Conservation (phyloP, 2,329 filamentous ascomycete genomes). For the Arthroderma sp. region DNA sequence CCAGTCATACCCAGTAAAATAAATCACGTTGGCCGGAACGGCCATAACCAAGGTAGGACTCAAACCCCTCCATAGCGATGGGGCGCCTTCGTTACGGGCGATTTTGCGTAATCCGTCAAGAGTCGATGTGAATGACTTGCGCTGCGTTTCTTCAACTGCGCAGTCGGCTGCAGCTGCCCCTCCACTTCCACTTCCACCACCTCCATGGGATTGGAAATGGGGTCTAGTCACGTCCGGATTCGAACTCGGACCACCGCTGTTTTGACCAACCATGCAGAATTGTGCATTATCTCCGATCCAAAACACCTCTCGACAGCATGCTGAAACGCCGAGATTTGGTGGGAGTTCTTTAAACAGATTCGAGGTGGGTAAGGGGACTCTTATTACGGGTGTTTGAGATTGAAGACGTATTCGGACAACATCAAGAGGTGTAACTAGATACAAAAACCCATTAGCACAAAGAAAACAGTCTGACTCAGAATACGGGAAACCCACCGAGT, state of each 20-base stretch:
- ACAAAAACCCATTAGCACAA: conserved; percentile 9
- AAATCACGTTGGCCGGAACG: conserved; percentile 91
- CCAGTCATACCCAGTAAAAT: conserved; percentile 97
- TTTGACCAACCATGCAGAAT: conserved; percentile 56
- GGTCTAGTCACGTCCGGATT: too few species aligned
- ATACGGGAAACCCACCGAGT: conserved; percentile 48
- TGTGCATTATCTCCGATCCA: conserved; percentile 80
- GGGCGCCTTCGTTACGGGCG: conserved; percentile 75
- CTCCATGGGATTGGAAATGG: too few species aligned
- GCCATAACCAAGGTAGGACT: conserved; percentile 93
- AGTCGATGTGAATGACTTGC: conserved; percentile 75
- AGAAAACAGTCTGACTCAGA: not conserved
- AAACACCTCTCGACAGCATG: conserved; percentile 94
- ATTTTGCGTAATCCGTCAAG: conserved; percentile 90
- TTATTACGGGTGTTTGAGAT: conserved; percentile 51
- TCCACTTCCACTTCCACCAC: conserved; percentile 15
- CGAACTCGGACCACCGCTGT: too few species aligned
- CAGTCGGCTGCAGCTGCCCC: conserved; percentile 48
- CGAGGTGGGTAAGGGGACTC: conserved; percentile 28
- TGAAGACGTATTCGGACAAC: conserved; percentile 92
- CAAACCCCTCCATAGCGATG: conserved; percentile 80
- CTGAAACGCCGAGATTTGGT: conserved; percentile 76
- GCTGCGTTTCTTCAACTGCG: conserved; percentile 74
- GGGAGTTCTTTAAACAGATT: conserved; percentile 52
- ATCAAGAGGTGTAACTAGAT: conserved; percentile 78